Conservation (phyloP, 768 basidiomycete genomes). For the Tephrocybe sp. region DNA sequence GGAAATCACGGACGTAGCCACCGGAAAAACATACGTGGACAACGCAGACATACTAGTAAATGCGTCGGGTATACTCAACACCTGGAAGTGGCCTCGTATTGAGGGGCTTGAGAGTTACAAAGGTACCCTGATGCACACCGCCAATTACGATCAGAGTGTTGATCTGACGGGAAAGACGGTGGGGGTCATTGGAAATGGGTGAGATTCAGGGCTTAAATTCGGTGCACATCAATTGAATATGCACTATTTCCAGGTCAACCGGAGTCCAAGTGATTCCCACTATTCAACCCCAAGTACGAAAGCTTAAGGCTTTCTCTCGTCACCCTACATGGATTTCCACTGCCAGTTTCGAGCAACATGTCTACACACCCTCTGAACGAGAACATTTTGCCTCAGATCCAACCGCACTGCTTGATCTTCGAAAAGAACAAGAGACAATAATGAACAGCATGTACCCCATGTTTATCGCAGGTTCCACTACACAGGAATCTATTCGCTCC, state of each 20-base stretch:
- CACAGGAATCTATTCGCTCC: conserved; percentile 27
- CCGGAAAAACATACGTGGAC: conserved; percentile 19
- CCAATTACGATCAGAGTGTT: conserved; percentile 27
- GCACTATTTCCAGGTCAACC: conserved; percentile 24
- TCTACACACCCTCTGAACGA: conserved; percentile 40
- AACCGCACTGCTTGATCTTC: conserved; percentile 37
- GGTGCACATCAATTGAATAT: not conserved
- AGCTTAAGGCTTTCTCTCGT: conserved; percentile 32
- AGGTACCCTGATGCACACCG: conserved; percentile 35
- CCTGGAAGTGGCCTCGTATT: conserved; percentile 39
- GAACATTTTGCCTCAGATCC: conserved; percentile 35
- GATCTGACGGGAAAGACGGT: conserved; percentile 34
- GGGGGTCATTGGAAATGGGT: conserved; percentile 40
- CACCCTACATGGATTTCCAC: conserved; percentile 30
- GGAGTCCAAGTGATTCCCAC: conserved; percentile 33
- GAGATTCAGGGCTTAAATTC: not conserved
- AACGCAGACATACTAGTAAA: conserved; percentile 33
- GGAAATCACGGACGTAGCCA: conserved; percentile 20
- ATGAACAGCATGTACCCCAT: conserved; percentile 34
- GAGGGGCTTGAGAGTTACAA: conserved; percentile 30
- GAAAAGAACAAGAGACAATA: conserved; percentile 36
- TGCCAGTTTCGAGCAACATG: conserved; percentile 24
- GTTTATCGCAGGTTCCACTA: conserved; percentile 27
- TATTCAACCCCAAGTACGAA: conserved; percentile 32
- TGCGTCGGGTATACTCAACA: conserved; percentile 32